Evolutionary conservation across 1,284 basidiomycete genomes (phyloP), one percentile per base, ranked within the genome.

Genomic region (Earliella scabrosa): DNA sequence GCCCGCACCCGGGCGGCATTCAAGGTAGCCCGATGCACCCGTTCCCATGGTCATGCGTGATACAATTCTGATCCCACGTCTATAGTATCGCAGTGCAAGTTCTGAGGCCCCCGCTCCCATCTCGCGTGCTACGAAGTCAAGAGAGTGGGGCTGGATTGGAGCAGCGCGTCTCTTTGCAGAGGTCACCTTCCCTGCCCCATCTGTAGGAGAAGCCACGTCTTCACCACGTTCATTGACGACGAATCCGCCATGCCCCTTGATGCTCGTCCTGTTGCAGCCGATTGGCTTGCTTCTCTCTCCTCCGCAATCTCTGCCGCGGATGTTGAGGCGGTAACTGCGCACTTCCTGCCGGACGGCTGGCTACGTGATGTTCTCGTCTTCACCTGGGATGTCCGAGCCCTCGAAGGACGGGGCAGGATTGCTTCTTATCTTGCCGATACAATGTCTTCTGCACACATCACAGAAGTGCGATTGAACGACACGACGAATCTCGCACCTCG

Each of bases 381-480:
- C 45, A 83, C 84, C 3, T 87, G 83, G 83, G 79, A 84, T 63
- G 79, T 85, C 58, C 81, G 85, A 32, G 83, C 85, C 0, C 80
- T 87, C 63, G 73, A 76, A 50, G 78, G 80, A 9, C 52, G 59
- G 8, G 46, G 68, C 1, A 65, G 68, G 48, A 80, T 87, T 59
- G 63, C 60, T 0, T 61, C 68, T 27, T 81, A 83, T 67, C 71
- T 85, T 20, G 45, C 52, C 1, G 76, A 78, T 58, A 61, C 61
- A 7, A 65, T 76, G 4, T 27, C 58, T 4, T 6, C 40, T 3
- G 63, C 66, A 9, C 45, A 59, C 6, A 58, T 77, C 23, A 58
- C 65, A 18, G 59, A 71, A 34, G 50, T 77, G 27, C 46, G 60
- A 24, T 61, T 79, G 27, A 71, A 74, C 47, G 60, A 69, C 6